phyloP scores from a whole-genome alignment of 805 yeast species.

The Tetrapisispora taiwanensis region DNA sequence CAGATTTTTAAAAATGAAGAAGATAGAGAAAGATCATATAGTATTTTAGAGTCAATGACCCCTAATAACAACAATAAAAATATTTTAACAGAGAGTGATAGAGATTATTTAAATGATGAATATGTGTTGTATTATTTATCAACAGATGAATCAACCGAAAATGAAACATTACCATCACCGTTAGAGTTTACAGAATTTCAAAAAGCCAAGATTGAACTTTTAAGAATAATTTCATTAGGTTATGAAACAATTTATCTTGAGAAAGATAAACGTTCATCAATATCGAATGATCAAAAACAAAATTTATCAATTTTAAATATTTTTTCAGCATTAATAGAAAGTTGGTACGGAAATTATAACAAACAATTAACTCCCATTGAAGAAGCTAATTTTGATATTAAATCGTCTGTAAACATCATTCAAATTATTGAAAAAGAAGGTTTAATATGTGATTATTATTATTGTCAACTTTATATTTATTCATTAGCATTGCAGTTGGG shows the following conservation, averaged over 20 bases:
- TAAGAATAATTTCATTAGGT: constrained; percentile 71
- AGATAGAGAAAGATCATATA: constrained; percentile 19
- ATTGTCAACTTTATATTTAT: constrained; percentile 73
- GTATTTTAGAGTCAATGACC: constrained; percentile 6
- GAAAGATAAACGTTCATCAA: constrained; percentile 37
- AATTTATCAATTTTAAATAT: constrained; percentile 63
- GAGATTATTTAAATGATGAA: constrained; percentile 29
- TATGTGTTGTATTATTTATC: constrained; percentile 21
- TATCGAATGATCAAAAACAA: constrained; percentile 43
- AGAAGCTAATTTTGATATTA: background rate
- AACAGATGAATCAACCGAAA: constrained; percentile 1
- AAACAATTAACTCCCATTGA: constrained; percentile 31
- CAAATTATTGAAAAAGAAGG: constrained; percentile 52
- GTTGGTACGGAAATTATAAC: constrained; percentile 63
- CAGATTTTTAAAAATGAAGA: constrained; percentile 17
- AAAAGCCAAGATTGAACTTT: constrained; percentile 67
- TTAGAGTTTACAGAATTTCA: constrained; percentile 53
- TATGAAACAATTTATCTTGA: constrained; percentile 74
- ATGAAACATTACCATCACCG: constrained; percentile 11
- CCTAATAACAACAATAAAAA: constrained; percentile 2
- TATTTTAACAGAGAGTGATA: constrained; percentile 14
- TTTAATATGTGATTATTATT: constrained; percentile 70
- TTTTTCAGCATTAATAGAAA: constrained; percentile 64
- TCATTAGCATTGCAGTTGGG: constrained; percentile 64
- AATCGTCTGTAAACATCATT: constrained; percentile 10